A percentile compares a stretch with the other conserved stretches of the same genome.
These are phyloP conservation scores for Antrodiella citrinella DNA, from an alignment of 768 basidiomycete species.

Conservation along the genomic window DNA sequence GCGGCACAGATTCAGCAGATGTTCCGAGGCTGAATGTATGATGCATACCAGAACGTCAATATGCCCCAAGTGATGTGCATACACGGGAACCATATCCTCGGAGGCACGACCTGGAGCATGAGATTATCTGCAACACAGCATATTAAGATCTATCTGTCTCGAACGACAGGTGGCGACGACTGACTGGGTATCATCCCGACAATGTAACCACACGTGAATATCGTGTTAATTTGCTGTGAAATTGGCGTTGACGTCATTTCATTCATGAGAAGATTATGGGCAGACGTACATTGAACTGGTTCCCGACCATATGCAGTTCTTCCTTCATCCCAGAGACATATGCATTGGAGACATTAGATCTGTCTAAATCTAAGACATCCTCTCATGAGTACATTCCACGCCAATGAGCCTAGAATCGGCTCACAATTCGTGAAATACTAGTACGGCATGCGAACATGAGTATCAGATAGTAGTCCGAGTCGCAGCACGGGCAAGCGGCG, in stretches of 20 bases:
- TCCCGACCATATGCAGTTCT: conserved; percentile 57
- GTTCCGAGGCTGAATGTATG: not conserved
- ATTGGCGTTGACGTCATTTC: not conserved
- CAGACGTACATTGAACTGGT: conserved; percentile 47
- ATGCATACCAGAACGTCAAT: conserved; percentile 50
- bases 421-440: conserved; percentile 64
- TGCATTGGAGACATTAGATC: conserved; percentile 64
- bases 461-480: not conserved
- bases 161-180: not conserved
- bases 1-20: not conserved
- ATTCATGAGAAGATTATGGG: not conserved
- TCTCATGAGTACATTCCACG: not conserved
- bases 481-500: not conserved
- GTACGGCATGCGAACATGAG: not conserved
- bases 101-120: conserved; percentile 53
- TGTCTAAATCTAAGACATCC: conserved; percentile 49
- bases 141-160: not conserved
- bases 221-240: conserved; percentile 52
- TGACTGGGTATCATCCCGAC: conserved; percentile 66
- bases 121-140: conserved; percentile 41
- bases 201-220: conserved; percentile 71
- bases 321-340: conserved; percentile 78
- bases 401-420: conserved; percentile 9
- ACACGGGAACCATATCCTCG: conserved; percentile 57
- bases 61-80: conserved; percentile 62